These are phyloP conservation scores for Ambrosia hybrid DNA, from an alignment of 140 eudicot species.

Conservation along the genomic window DNA sequence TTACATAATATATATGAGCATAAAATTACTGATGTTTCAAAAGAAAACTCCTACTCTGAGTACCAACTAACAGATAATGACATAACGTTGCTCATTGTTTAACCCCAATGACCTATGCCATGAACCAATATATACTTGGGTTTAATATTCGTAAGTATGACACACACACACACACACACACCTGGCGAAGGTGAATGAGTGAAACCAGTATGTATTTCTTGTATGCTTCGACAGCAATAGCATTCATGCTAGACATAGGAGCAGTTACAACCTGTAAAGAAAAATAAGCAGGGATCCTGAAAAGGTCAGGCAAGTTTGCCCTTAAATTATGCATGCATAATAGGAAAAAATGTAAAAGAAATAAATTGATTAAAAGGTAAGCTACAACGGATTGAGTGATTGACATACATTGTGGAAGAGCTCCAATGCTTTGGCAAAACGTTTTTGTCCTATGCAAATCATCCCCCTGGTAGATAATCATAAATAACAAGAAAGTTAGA, in stretches of 20 bases:
- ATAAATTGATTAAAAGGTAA: slow-evolving; percentile 13
- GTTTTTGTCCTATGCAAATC: slow-evolving; percentile 93
- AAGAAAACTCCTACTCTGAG: not conserved
- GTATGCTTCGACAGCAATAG: slow-evolving; percentile 96
- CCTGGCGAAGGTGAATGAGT: slow-evolving; percentile 93
- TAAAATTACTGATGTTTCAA: slow-evolving; percentile 7
- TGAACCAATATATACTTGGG: not conserved
- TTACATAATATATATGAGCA: slow-evolving; percentile 5
- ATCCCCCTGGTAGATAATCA: slow-evolving; percentile 60
- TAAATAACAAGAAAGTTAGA: slow-evolving; percentile 23
- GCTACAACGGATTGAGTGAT: slow-evolving; percentile 9
- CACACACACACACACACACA: slow-evolving; percentile 39
- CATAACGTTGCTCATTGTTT: not conserved
- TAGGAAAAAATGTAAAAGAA: not conserved
- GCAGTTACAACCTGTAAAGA: slow-evolving; percentile 88
- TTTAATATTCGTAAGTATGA: not conserved
- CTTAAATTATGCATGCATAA: not conserved
- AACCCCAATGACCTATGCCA: not conserved
- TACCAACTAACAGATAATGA: slow-evolving; percentile 20
- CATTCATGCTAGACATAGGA: slow-evolving; percentile 77
- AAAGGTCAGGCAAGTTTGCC: not conserved
- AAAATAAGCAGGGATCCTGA: slow-evolving; percentile 10
- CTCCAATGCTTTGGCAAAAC: slow-evolving; percentile 77
- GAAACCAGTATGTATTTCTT: slow-evolving; percentile 89
- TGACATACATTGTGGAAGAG: slow-evolving; percentile 80